Percentiles rank a stretch among this genome's conserved stretches.
These are phyloP conservation scores for Xylariaceae sp. DNA, from an alignment of 2,329 filamentous ascomycete species.

Conservation along the genomic window DNA sequence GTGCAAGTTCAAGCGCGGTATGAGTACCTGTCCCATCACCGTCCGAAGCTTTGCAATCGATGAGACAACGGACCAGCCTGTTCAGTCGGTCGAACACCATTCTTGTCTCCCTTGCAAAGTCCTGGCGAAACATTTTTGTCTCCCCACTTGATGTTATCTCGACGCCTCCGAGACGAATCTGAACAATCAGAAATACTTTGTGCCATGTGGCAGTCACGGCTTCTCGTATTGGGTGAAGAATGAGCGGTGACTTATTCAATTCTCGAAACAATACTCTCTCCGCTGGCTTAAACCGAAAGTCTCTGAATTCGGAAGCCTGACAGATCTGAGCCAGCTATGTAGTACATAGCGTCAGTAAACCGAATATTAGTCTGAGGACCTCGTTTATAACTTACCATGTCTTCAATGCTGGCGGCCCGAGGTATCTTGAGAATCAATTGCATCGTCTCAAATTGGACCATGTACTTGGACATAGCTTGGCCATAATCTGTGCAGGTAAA, in stretches of 20 bases:
- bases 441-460: constrained; percentile 77
- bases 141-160: constrained; percentile 58
- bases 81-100: constrained; percentile 64
- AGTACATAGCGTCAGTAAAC: too few species aligned
- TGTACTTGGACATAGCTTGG: constrained; percentile 77
- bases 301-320: constrained; percentile 66
- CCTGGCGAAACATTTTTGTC: constrained; percentile 45
- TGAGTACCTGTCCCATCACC: constrained; percentile 61
- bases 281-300: constrained; percentile 62
- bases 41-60: constrained; percentile 61
- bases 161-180: constrained; percentile 63
- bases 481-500: constrained; percentile 67
- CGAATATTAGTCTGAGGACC: too few species aligned
- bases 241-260: constrained; percentile 62
- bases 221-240: constrained; percentile 66
- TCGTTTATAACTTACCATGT: constrained; percentile 53
- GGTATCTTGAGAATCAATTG: constrained; percentile 59
- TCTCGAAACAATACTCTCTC: constrained; percentile 67
- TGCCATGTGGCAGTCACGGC: constrained; percentile 61
- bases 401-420: constrained; percentile 54
- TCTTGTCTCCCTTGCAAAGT: constrained; percentile 55
- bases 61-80: constrained; percentile 66
- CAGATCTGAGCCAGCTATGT: constrained; percentile 63
- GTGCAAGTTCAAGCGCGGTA: constrained; percentile 68
- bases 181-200: constrained; percentile 74